Evolutionary conservation across 2,329 filamentous ascomycete genomes (phyloP).

Genomic region (Penicillium sp.): DNA sequence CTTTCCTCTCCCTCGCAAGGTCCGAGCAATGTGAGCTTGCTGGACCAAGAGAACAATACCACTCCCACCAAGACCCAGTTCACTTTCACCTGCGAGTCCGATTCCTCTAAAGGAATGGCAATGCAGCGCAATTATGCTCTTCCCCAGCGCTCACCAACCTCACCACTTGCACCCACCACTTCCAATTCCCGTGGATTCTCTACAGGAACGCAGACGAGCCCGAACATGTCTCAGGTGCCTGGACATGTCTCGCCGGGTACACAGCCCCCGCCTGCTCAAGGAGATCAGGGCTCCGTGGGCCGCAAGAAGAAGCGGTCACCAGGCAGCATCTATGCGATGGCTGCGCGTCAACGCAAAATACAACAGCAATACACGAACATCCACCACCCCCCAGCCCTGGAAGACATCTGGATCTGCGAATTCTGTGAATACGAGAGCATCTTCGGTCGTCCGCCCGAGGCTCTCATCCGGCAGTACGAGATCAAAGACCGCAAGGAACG

Average conservation of each 20-base stretch:
- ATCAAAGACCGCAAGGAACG: slow-evolving; percentile 84
- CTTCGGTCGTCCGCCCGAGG: slow-evolving; percentile 78
- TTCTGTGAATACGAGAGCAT: slow-evolving; percentile 98
- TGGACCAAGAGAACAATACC: slow-evolving; percentile 63
- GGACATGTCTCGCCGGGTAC: slow-evolving; percentile 30
- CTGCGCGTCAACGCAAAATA: slow-evolving; percentile 71
- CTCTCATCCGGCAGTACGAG: slow-evolving; percentile 86
- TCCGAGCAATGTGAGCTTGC: slow-evolving; percentile 71
- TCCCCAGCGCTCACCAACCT: slow-evolving; percentile 32
- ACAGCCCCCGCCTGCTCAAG: slow-evolving; percentile 33
- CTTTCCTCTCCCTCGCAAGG: slow-evolving; percentile 56
- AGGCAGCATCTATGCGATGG: slow-evolving; percentile 65
- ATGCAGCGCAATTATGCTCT: slow-evolving; percentile 57
- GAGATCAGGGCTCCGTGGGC: slow-evolving; percentile 45
- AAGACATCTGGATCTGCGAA: slow-evolving; percentile 91
- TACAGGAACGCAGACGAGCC: slow-evolving; percentile 53
- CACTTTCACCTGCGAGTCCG: slow-evolving; percentile 92
- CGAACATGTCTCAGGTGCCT: slow-evolving; percentile 41
- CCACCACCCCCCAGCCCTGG: slow-evolving; percentile 62
- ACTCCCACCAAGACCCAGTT: slow-evolving; percentile 78
- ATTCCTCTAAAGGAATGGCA: slow-evolving; percentile 71
- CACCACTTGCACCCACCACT: slow-evolving; percentile 30
- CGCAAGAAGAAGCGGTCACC: slow-evolving; percentile 63
- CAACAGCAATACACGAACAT: slow-evolving; percentile 72
- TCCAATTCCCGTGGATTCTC: slow-evolving; percentile 41